A percentile compares a stretch with the other conserved stretches of the same genome.
Conservation (phyloP, 78 protist species). For the Dictyostelium brefeldianum region DNA sequence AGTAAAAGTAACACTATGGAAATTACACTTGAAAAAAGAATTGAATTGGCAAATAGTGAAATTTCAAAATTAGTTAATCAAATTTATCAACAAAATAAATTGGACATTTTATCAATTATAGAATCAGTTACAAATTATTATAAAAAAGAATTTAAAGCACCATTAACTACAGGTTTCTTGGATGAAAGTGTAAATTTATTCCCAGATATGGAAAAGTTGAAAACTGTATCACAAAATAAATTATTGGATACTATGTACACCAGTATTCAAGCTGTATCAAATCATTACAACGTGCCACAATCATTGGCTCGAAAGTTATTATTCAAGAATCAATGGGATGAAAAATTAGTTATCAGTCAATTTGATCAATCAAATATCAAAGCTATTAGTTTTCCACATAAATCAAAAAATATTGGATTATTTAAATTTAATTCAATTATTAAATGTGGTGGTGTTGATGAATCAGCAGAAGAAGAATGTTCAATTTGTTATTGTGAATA, state of each 20-base stretch:
- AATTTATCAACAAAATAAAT: neutral
- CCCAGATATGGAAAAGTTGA: neutral
- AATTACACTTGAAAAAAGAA: no score
- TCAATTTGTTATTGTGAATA: conserved; percentile 58
- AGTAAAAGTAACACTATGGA: no score
- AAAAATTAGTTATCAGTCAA: neutral
- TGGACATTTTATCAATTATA: neutral
- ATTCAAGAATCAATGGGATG: neutral
- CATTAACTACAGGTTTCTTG: neutral
- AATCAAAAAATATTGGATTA: neutral
- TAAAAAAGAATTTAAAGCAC: neutral
- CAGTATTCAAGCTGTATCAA: neutral
- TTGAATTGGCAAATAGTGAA: no score
- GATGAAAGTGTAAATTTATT: neutral
- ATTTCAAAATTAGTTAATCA: no score
- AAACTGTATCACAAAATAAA: neutral
- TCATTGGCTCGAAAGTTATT: neutral
- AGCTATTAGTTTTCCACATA: conserved; percentile 5
- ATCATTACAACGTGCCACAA: neutral
- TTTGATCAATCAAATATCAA: neutral
- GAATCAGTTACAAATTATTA: neutral
- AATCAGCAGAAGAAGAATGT: conserved; percentile 9
- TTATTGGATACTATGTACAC: neutral
- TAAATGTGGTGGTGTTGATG: no score
- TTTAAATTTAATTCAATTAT: conserved; percentile 1